phyloP scores from a whole-genome alignment of 2,329 filamentous ascomycete genomes.

The Monosporascus sp. region DNA sequence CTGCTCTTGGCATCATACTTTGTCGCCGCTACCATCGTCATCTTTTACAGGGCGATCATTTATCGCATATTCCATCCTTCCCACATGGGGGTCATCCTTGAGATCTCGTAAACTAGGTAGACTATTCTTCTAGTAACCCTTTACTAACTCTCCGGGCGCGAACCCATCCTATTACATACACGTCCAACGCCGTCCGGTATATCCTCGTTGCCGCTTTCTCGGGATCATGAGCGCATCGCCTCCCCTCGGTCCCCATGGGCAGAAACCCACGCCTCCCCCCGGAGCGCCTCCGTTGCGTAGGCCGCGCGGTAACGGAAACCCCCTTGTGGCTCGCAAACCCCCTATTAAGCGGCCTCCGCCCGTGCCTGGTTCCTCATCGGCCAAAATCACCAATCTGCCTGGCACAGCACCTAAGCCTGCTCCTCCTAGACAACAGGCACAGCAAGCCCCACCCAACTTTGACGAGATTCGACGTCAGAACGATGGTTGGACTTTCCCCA shows the following conservation, averaged over 20 bases:
- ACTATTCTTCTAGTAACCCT: neutral
- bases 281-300: constrained; percentile 35
- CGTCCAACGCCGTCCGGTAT: neutral
- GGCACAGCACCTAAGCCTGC: constrained; percentile 11
- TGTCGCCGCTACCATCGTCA: neutral
- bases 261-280: constrained; percentile 39
- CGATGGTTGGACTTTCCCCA: constrained; percentile 53
- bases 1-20: neutral
- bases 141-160: neutral
- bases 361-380: constrained; percentile 20
- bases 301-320: constrained; percentile 48
- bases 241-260: constrained; percentile 38
- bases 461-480: constrained; percentile 40
- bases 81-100: neutral
- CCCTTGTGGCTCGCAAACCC: constrained; percentile 58
- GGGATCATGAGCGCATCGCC: constrained; percentile 35
- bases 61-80: neutral
- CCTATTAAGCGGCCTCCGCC: constrained; percentile 31
- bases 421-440: constrained; percentile 19
- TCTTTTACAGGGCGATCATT: neutral
- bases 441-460: constrained; percentile 25
- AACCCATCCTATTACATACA: neutral
- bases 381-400: constrained; percentile 9
- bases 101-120: neutral
- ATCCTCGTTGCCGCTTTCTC: neutral